phyloP scores from a whole-genome alignment of 495 filamentous ascomycete genomes.

The Trichoderma erinaceum region DNA sequence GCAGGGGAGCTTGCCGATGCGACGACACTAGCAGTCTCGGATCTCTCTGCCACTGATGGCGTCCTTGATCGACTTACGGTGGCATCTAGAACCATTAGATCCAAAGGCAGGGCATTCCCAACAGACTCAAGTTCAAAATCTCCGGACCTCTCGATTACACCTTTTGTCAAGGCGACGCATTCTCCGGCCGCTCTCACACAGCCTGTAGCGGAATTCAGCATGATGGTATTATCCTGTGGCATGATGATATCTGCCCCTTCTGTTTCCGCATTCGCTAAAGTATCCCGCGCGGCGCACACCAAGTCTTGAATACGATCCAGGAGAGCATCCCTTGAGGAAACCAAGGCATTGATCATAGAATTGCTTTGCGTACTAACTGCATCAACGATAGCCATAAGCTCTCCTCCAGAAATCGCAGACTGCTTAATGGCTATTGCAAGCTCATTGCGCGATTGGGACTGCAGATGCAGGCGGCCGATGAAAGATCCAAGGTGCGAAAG shows the following conservation, averaged over 20 bases:
- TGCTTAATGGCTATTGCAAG: constrained; percentile 64
- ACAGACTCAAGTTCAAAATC: constrained; percentile 72
- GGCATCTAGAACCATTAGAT: constrained; percentile 37
- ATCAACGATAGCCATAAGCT: constrained; percentile 73
- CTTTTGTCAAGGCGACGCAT: constrained; percentile 77
- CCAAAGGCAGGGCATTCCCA: constrained; percentile 40
- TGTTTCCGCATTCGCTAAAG: constrained; percentile 55
- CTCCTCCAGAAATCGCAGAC: constrained; percentile 72
- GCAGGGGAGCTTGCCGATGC: constrained; percentile 28
- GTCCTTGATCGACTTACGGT: constrained; percentile 15
- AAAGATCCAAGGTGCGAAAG: constrained; percentile 84
- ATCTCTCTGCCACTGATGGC: constrained; percentile 20
- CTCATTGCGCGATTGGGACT: constrained; percentile 80
- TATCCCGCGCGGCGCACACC: constrained; percentile 70
- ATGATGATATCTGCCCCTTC: constrained; percentile 71
- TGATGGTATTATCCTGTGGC: constrained; percentile 68
- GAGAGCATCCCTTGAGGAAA: constrained; percentile 69
- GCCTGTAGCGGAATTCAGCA: constrained; percentile 75
- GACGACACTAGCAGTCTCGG: constrained; percentile 17
- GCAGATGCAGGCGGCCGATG: constrained; percentile 81
- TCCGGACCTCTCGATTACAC: constrained; percentile 82
- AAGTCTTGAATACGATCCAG: constrained; percentile 72
- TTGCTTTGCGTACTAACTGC: constrained; percentile 72
- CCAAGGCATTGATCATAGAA: constrained; percentile 55
- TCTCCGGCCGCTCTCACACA: constrained; percentile 89